Evolutionary conservation across 352 stramenopile species (phyloP).

Genomic region (Globisporangium iwayamae): DNA sequence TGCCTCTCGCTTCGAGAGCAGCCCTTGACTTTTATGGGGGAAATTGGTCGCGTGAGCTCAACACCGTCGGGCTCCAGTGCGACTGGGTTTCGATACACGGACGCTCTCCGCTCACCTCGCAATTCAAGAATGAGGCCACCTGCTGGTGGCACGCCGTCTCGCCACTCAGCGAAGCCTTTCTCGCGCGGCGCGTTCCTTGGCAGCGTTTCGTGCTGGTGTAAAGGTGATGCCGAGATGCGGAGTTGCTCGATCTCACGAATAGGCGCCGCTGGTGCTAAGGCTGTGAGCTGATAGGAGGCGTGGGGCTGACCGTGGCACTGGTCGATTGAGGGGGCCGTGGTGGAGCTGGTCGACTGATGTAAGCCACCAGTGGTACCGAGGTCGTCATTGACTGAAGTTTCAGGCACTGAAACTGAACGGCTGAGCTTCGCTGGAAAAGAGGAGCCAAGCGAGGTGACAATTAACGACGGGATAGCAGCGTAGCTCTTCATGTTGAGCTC

Average conservation of each 20-base stretch:
- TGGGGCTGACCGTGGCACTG: background rate
- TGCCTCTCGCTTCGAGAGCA: conserved; percentile 13
- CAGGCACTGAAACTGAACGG: background rate
- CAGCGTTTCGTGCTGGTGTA: background rate
- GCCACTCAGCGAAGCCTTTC: background rate
- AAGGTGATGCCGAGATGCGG: background rate
- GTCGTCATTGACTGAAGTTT: background rate
- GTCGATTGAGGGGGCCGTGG: background rate
- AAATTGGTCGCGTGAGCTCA: background rate
- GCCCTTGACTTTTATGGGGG: background rate
- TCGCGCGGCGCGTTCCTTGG: conserved; percentile 1
- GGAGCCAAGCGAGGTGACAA: conserved; percentile 3
- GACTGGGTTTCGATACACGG: background rate
- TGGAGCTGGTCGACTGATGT: background rate
- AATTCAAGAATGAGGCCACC: background rate
- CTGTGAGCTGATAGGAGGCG: background rate
- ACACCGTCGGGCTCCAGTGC: background rate
- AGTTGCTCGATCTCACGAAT: background rate
- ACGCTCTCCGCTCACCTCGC: conserved; percentile 4
- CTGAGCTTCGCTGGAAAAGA: background rate
- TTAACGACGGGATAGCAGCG: background rate
- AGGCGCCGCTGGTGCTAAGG: background rate
- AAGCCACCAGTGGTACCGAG: background rate
- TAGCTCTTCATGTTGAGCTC: background rate
- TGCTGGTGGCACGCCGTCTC: background rate